Evolutionary conservation across 2,329 filamentous ascomycete species (phyloP).

Genomic region (Calonectria crousiana): DNA sequence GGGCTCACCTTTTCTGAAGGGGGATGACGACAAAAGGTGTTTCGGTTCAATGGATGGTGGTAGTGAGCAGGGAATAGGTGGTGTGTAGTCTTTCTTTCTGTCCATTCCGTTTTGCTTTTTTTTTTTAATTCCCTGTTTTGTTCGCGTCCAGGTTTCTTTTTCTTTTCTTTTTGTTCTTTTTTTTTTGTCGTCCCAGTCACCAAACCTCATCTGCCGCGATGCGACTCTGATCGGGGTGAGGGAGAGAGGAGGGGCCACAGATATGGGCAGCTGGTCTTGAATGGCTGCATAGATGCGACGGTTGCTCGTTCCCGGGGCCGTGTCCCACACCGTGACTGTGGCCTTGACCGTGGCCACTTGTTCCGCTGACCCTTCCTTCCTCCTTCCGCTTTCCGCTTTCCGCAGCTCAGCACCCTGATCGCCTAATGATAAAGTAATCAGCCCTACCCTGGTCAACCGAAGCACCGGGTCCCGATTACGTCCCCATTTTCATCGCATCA

Average conservation of each 20-base stretch:
- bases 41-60: neutral
- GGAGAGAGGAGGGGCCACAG: neutral
- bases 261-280: neutral
- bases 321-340: no score
- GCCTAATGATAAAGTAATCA: neutral
- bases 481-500: conserved; percentile 7
- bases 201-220: neutral
- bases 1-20: neutral
- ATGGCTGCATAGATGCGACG: no score
- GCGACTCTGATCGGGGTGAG: neutral
- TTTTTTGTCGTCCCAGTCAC: no score
- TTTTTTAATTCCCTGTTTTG: neutral
- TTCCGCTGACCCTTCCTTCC: neutral
- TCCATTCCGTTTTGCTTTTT: neutral
- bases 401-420: conserved; percentile 1
- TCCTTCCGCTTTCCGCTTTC: neutral
- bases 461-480: conserved; percentile 17
- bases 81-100: neutral
- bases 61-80: no score
- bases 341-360: neutral
- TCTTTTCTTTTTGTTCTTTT: no score
- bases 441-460: conserved; percentile 19
- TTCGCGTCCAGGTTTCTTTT: no score
- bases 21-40: neutral
- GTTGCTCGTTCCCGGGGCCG: no score